These are phyloP conservation scores for Volutella citrinella DNA, from an alignment of 2,329 filamentous ascomycete species.

Conservation along the genomic window DNA sequence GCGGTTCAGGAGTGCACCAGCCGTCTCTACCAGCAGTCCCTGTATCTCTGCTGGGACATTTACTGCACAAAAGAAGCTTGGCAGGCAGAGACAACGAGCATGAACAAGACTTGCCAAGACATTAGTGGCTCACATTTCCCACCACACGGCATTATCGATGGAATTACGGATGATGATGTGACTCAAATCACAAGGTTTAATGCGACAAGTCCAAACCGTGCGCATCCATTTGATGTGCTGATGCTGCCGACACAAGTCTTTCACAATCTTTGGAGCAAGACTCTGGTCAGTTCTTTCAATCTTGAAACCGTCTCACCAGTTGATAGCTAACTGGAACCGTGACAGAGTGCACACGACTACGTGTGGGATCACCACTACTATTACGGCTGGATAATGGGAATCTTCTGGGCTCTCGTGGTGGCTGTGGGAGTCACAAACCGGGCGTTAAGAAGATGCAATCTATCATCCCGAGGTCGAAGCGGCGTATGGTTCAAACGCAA, in stretches of 20 bases:
- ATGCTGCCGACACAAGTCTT: too few relatives aligned
- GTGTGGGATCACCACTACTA: constrained; percentile 34
- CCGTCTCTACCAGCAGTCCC: constrained; percentile 24
- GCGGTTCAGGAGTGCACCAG: constrained; percentile 28
- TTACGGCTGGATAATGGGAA: constrained; percentile 31
- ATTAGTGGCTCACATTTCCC: constrained; percentile 27
- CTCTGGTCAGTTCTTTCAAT: too few relatives aligned
- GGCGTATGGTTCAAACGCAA: constrained; percentile 31
- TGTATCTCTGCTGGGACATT: constrained; percentile 36
- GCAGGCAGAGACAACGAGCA: constrained; percentile 17
- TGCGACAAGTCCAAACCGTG: constrained; percentile 27
- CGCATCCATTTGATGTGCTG: too few relatives aligned
- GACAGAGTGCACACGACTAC: constrained; percentile 34
- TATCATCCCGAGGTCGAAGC: not conserved
- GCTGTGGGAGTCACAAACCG: constrained; percentile 34
- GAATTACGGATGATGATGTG: constrained; percentile 34
- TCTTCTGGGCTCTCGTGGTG: constrained; percentile 40
- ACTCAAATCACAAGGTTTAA: constrained; percentile 27
- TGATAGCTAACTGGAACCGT: too few relatives aligned
- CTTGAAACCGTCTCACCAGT: too few relatives aligned
- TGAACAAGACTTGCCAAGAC: constrained; percentile 35
- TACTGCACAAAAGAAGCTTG: constrained; percentile 31
- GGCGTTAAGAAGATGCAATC: constrained; percentile 4
- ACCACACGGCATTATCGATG: constrained; percentile 30
- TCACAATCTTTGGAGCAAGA: too few relatives aligned